Evolutionary conservation across 257 asterid species (phyloP), one percentile per base, ranked within the genome.

Genomic region (Echites panduratus): DNA sequence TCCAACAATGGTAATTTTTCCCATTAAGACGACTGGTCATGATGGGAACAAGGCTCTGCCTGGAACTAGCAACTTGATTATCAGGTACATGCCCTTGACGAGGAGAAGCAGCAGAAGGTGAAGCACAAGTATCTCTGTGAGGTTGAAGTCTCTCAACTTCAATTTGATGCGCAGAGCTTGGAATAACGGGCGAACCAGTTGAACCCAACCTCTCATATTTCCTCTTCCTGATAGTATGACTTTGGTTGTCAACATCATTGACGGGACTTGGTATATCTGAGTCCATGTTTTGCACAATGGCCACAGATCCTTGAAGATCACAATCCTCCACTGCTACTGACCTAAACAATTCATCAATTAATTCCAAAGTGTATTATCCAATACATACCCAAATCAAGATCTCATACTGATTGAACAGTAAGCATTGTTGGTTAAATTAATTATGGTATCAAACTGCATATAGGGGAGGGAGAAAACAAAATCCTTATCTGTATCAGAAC

Each of bases 1-100:
- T 86, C 93, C 97, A 90, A 35, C 84, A 81, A 70, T 82, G 74
- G 83, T 87, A 90, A 64, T 89, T 89, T 76, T 77, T 85, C 74
- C 88, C 92, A 68, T 86, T 82, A 45, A 89, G 83, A 72, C 96
- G 92, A 26, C 71, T 68, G 61, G 87, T 76, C 74, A 85, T 85
- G 75, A 90, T 75, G n/a, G 91, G 89, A 74, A 81, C 57, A 54
- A 85, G 77, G 63, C 57, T 69, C 68, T 59, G 70, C 16, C 77
- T 59, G 74, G 40, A 76, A 65, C 47, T 16, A 40, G 69, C 56
- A 68, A 70, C 49, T 62, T 32, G 75, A 68, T 59, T 48, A 38
- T 38, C 47, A 8, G n/a, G 74, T 7, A 50, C 16, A 50, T 79
- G 73, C 71, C 78, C 78, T 73, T 74, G 78, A n/a, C n/a, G n/a